Percentiles rank a stretch among this genome's conserved stretches.
These are phyloP conservation scores for Clonostachys chloroleuca DNA, from an alignment of 2,329 filamentous ascomycete genomes.

Conservation along the genomic window DNA sequence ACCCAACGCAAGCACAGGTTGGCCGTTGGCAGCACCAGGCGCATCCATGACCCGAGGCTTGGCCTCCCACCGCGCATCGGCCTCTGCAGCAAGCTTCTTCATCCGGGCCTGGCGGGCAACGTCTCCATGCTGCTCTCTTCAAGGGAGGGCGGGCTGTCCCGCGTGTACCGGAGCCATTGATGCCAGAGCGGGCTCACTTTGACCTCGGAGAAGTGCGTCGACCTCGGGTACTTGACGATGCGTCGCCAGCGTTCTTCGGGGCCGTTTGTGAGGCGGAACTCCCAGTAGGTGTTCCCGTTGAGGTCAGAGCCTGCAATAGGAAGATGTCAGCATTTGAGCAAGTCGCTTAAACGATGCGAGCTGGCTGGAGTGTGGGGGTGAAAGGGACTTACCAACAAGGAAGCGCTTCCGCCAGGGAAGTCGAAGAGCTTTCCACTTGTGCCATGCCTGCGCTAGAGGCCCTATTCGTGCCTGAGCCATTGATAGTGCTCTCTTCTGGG, in stretches of 20 bases:
- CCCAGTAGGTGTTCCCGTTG: slow-evolving; percentile 65
- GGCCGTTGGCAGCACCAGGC: slow-evolving; percentile 7
- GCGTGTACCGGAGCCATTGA: slow-evolving; percentile 63
- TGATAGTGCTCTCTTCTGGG: background rate
- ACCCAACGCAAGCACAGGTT: slow-evolving; percentile 15
- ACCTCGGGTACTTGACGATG: slow-evolving; percentile 55
- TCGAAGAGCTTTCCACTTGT: slow-evolving; percentile 56
- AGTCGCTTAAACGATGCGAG: background rate
- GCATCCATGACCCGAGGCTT: slow-evolving; percentile 40
- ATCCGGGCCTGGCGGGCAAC: slow-evolving; percentile 46
- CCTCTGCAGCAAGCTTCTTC: slow-evolving; percentile 52
- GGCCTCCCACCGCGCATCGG: slow-evolving; percentile 60
- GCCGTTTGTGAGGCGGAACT: slow-evolving; percentile 50
- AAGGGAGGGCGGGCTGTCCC: slow-evolving; percentile 47
- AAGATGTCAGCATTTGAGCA: background rate
- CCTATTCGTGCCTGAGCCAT: slow-evolving; percentile 21
- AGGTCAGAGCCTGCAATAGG: slow-evolving; percentile 52
- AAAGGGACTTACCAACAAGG: slow-evolving; percentile 46
- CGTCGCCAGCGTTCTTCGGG: slow-evolving; percentile 48
- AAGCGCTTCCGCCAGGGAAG: slow-evolving; percentile 62
- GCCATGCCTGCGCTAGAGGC: slow-evolving; percentile 40
- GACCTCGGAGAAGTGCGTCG: slow-evolving; percentile 49
- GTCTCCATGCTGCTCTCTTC: slow-evolving; percentile 54
- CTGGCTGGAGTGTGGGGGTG: background rate
- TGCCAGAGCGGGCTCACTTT: slow-evolving; percentile 60